Evolutionary conservation across 805 yeast species (phyloP).

Genomic region (Yamadazyma tumulicola): DNA sequence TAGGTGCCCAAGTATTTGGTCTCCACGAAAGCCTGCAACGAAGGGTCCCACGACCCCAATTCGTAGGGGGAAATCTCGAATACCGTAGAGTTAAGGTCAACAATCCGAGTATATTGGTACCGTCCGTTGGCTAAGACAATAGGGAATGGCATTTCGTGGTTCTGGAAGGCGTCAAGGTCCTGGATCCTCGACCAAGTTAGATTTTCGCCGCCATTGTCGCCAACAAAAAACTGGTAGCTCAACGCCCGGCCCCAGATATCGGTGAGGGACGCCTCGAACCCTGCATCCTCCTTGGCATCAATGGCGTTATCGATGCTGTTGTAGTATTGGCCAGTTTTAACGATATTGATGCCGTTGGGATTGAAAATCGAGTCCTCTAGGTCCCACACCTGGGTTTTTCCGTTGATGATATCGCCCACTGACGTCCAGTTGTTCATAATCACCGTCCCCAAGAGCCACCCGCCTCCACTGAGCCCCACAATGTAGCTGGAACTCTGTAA

Average conservation of each 20-base stretch:
- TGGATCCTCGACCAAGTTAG: constrained; percentile 14
- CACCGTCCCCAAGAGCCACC: constrained; percentile 36
- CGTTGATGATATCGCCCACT: constrained; percentile 26
- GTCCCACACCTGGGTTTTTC: constrained; percentile 55
- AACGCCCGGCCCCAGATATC: constrained; percentile 41
- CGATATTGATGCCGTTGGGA: constrained; percentile 60
- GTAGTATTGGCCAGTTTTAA: constrained; percentile 52
- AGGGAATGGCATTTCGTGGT: constrained; percentile 38
- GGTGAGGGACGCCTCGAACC: constrained; percentile 31
- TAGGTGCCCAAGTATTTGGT: constrained; percentile 28
- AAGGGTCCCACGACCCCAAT: constrained; percentile 43
- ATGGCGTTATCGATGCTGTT: constrained; percentile 16
- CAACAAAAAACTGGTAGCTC: constrained; percentile 28
- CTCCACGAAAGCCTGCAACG: constrained; percentile 27
- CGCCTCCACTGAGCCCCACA: constrained; percentile 41
- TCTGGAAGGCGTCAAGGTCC: constrained; percentile 41
- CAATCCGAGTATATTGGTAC: constrained; percentile 54
- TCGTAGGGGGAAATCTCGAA: constrained; percentile 38
- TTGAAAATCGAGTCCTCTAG: constrained; percentile 55
- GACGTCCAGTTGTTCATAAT: constrained; percentile 37
- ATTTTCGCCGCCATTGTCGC: constrained; percentile 25
- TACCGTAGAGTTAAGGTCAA: constrained; percentile 64
- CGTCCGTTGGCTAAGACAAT: constrained; percentile 52
- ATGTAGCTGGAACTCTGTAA: constrained; percentile 38
- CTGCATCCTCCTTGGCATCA: constrained; percentile 27